These are phyloP conservation scores for Tilletia horrida DNA, from an alignment of 1,284 basidiomycete species.

Conservation along the genomic window DNA sequence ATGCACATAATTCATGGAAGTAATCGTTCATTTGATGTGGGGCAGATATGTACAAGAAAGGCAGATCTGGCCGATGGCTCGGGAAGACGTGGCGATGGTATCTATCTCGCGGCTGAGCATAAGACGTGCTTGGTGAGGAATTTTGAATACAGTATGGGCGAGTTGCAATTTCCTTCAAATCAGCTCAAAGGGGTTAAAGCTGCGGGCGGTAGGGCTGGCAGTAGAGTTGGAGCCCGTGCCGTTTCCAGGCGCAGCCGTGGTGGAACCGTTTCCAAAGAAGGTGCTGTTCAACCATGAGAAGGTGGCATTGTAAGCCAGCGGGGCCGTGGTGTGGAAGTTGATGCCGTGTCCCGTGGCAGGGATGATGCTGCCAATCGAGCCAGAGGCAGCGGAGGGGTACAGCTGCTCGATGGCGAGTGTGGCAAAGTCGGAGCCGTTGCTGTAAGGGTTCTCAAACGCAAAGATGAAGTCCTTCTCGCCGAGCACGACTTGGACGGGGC, in stretches of 20 bases:
- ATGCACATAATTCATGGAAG: too few species aligned
- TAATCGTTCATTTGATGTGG: too few species aligned
- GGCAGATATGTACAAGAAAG: too few species aligned
- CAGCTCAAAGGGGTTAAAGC: too few species aligned
- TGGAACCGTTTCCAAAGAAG: neutral
- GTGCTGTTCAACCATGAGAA: conserved; percentile 15
- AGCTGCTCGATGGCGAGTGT: conserved; percentile 36
- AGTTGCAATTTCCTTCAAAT: too few species aligned
- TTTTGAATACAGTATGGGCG: too few species aligned
- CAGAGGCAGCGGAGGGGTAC: conserved; percentile 37
- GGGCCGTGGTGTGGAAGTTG: conserved; percentile 38
- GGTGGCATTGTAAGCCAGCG: conserved; percentile 15
- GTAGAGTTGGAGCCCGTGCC: too few species aligned
- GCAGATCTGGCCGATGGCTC: too few species aligned
- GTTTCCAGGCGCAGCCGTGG: neutral
- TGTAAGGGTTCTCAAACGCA: conserved; percentile 3
- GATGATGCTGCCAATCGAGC: conserved; percentile 35
- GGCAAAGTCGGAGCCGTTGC: conserved; percentile 18
- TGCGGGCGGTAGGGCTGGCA: too few species aligned
- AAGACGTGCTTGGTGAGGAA: too few species aligned
- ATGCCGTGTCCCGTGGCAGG: conserved; percentile 49
- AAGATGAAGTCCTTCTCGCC: conserved; percentile 27
- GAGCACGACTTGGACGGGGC: conserved; percentile 25
- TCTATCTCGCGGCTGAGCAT: too few species aligned
- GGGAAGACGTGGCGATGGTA: too few species aligned